A percentile compares a stretch with the other conserved stretches of the same genome.
Conservation (phyloP, 805 yeast genomes). For the Teunomyces pallodes region DNA sequence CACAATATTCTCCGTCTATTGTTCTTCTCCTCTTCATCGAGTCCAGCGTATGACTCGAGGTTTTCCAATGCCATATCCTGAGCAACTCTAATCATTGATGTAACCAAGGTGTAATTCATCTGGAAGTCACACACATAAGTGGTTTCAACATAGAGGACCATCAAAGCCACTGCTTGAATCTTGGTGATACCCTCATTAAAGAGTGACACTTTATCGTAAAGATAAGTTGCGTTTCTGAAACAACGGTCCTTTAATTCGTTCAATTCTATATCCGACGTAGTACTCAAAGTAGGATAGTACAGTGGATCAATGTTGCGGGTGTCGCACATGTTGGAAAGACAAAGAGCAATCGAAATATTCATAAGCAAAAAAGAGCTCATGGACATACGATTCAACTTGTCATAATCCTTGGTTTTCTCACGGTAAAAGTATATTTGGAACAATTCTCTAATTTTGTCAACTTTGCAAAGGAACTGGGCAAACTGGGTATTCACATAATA, state of each 20-base stretch:
- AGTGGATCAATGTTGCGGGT: constrained; percentile 7
- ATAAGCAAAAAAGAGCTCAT: constrained; percentile 18
- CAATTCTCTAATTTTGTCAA: constrained; percentile 7
- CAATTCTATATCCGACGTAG: background rate
- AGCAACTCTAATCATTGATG: constrained; percentile 52
- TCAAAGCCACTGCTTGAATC: constrained; percentile 50
- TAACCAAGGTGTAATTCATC: constrained; percentile 38
- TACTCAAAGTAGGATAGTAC: constrained; percentile 2
- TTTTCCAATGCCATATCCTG: constrained; percentile 59
- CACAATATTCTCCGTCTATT: constrained; percentile 48
- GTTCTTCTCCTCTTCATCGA: constrained; percentile 29
- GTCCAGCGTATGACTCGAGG: constrained; percentile 35
- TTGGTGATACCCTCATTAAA: constrained; percentile 51
- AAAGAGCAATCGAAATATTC: constrained; percentile 13
- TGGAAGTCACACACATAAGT: constrained; percentile 26
- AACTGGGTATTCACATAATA: constrained; percentile 8
- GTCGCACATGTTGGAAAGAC: constrained; percentile 5
- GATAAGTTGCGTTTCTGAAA: constrained; percentile 39
- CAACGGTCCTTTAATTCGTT: constrained; percentile 3
- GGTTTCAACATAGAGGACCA: constrained; percentile 39
- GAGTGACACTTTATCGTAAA: constrained; percentile 50
- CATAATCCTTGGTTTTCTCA: background rate
- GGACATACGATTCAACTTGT: background rate
- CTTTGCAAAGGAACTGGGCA: constrained; percentile 11
- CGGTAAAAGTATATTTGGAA: constrained; percentile 12